Conservation (phyloP, 306 rosid species). For the Pterocarpus santalinus region DNA sequence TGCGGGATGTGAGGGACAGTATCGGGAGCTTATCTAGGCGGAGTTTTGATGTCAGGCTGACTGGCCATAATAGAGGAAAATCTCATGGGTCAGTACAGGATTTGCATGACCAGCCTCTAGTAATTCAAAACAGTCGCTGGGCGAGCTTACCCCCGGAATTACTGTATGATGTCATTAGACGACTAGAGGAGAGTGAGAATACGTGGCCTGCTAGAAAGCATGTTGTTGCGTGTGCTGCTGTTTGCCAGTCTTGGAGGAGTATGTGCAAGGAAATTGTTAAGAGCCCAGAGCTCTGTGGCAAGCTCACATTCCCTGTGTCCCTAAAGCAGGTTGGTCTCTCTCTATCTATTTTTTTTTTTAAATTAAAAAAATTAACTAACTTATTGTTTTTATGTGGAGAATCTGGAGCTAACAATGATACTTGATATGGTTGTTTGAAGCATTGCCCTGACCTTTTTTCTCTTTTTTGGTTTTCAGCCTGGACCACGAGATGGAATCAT, state of each 20-base stretch:
- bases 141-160: conserved; percentile 87
- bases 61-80: conserved; percentile 78
- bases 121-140: conserved; percentile 83
- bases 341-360: not conserved
- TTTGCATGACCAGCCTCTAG: conserved; percentile 70
- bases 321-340: conserved; percentile 73
- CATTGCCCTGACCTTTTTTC: conserved; percentile 21
- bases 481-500: conserved; percentile 81
- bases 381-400: conserved; percentile 18
- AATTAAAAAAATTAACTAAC: not conserved
- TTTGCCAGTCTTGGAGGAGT: conserved; percentile 88
- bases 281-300: conserved; percentile 81
- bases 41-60: conserved; percentile 77
- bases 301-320: conserved; percentile 88
- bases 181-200: conserved; percentile 89
- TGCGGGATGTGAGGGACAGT: conserved; percentile 90
- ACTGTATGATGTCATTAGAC: conserved; percentile 75
- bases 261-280: conserved; percentile 90
- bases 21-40: conserved; percentile 89
- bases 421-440: conserved; percentile 26
- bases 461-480: conserved; percentile 65
- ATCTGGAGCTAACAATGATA: conserved; percentile 1
- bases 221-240: conserved; percentile 89
- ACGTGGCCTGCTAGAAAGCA: conserved; percentile 84
- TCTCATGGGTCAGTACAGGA: conserved; percentile 84